These are phyloP conservation scores for Hypoxylon sp. DNA, from an alignment of 2,329 filamentous ascomycete species.

Conservation along the genomic window DNA sequence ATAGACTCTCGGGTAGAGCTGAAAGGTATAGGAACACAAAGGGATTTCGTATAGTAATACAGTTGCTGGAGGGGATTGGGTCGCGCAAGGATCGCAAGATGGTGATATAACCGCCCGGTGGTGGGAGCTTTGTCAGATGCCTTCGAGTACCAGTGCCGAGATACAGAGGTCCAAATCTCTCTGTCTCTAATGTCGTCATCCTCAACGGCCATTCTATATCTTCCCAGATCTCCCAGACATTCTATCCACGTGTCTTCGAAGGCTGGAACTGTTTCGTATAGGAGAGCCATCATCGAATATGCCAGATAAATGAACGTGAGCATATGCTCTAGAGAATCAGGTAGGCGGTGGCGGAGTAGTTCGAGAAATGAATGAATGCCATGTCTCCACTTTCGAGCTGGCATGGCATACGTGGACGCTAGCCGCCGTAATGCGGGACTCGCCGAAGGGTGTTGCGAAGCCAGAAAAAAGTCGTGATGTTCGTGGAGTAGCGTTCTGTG, in stretches of 20 bases:
- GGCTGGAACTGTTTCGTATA: constrained; percentile 86
- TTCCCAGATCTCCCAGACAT: constrained; percentile 86
- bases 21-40: constrained; percentile 79
- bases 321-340: constrained; percentile 88
- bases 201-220: constrained; percentile 94
- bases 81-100: constrained; percentile 83
- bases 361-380: constrained; percentile 91
- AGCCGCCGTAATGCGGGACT: constrained; percentile 76
- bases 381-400: constrained; percentile 92
- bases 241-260: constrained; percentile 96
- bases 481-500: constrained; percentile 87
- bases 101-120: constrained; percentile 87
- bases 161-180: constrained; percentile 86
- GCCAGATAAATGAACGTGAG: constrained; percentile 89
- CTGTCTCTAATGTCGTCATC: constrained; percentile 81
- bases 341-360: constrained; percentile 79
- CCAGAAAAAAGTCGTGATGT: constrained; percentile 88
- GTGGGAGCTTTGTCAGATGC: constrained; percentile 83
- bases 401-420: constrained; percentile 89
- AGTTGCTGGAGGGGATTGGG: constrained; percentile 79
- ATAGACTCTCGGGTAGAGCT: constrained; percentile 77
- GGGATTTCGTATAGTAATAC: constrained; percentile 78
- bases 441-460: constrained; percentile 87
- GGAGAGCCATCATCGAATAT: constrained; percentile 89
- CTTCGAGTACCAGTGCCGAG: constrained; percentile 86